Conservation (phyloP, 352 stramenopile genomes). For the Phytopythium cucurbitacearum region DNA sequence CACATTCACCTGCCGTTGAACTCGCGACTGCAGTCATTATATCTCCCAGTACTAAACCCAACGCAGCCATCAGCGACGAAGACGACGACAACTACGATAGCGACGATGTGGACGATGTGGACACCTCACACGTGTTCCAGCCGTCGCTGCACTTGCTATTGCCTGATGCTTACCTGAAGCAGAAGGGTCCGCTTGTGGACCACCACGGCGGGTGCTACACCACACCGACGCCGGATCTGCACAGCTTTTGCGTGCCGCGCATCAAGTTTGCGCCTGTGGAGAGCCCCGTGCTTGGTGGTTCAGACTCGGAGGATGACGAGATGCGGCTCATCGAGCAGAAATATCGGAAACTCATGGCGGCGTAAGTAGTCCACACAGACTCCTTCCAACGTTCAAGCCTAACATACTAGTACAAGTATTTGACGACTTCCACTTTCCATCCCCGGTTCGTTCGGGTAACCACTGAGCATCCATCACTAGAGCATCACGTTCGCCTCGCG, state of each 20-base stretch:
- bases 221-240: conserved; percentile 36
- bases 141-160: conserved; percentile 14
- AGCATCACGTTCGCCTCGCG: neutral
- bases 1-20: neutral
- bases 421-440: too few relatives aligned
- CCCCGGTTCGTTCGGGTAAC: too few relatives aligned
- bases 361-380: conserved; percentile 11
- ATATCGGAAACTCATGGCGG: conserved; percentile 46
- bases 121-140: neutral
- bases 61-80: conserved; percentile 1
- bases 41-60: too few relatives aligned
- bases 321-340: conserved; percentile 74
- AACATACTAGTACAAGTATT: too few relatives aligned
- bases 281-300: conserved; percentile 5
- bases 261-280: conserved; percentile 49
- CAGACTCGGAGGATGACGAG: conserved; percentile 74
- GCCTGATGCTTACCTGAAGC: conserved; percentile 43
- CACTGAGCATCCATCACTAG: too few relatives aligned
- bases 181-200: conserved; percentile 41
- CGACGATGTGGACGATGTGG: neutral
- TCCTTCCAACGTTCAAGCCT: neutral
- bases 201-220: conserved; percentile 52
- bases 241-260: conserved; percentile 73
- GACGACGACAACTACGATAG: conserved; percentile 13
- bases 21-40: neutral